Evolutionary conservation across 169 alveolate species (phyloP).

Genomic region (Plasmodium billcollinsi): DNA sequence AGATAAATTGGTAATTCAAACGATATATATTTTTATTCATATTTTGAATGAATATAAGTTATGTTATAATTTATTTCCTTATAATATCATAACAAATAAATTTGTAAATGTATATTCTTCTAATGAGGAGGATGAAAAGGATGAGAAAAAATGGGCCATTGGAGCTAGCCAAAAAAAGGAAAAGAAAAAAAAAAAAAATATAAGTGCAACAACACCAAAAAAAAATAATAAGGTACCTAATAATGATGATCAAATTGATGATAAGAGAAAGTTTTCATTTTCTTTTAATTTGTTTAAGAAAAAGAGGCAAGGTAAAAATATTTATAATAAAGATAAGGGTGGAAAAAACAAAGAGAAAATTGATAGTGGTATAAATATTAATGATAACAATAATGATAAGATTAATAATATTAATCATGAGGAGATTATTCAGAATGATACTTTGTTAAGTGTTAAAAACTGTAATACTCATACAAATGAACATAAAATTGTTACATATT

Average conservation of each 20-base stretch:
- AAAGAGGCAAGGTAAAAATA: slow-evolving; percentile 31
- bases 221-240: slow-evolving; percentile 8
- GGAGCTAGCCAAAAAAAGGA: neutral
- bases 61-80: slow-evolving; percentile 83
- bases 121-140: slow-evolving; percentile 26
- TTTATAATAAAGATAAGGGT: neutral
- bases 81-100: slow-evolving; percentile 81
- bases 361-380: neutral
- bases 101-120: slow-evolving; percentile 53
- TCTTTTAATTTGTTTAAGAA: slow-evolving; percentile 61
- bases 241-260: slow-evolving; percentile 79
- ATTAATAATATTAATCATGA: neutral
- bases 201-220: neutral
- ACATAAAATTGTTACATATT: neutral
- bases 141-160: neutral
- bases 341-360: neutral
- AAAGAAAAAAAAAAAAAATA: neutral
- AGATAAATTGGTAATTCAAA: slow-evolving; percentile 88
- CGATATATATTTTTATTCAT: slow-evolving; percentile 82
- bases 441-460: neutral
- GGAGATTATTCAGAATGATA: neutral
- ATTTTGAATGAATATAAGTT: slow-evolving; percentile 85
- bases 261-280: slow-evolving; percentile 76
- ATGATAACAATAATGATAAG: neutral
- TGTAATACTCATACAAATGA: neutral